Evolutionary conservation across 2,329 filamentous ascomycete genomes (phyloP), one percentile per base, ranked within the genome.

Genomic region (Phoma herbarum): DNA sequence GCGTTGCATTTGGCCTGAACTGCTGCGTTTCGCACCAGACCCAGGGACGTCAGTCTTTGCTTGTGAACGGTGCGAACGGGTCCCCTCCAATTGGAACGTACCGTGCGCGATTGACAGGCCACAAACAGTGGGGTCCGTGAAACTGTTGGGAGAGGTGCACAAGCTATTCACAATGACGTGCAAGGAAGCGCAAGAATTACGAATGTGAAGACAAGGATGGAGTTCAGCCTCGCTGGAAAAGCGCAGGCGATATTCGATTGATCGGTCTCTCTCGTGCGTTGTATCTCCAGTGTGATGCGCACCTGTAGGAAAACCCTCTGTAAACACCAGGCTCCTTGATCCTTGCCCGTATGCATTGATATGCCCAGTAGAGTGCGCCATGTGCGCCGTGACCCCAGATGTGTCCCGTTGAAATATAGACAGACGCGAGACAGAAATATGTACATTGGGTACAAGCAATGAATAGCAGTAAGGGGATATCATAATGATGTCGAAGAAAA

Each of bases 391-490:
- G 20, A 44, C 39, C 46, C 52, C 37, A 46, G 43, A 33, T 22
- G 25, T 57, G 49, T 53, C 49, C 49, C 25, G 18, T 56, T 39
- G 31, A 57, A 54, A 57, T 56, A 57, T 60, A 26, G 14, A 43
- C 48, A 45, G 31, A 41, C 47, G 45, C 28, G 29, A 53, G 42
- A 57, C 59, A 59, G 39, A 50, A 56, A 65, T 65, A 65, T 65
- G 42, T 65, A 63, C 63, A 63, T 57, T 61, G 51, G 29, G 50
- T 61, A 61, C 59, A 51, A 60, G 47, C 56, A 53, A 60, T 57
- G 42, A 48, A 57, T 52, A 45, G 26, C 45, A 59, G 37, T 54
- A 62, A 59, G 46, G 33, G 60, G 60, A 65, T 65, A 63, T 61
- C 60, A 52, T 54, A 52, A 55, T 53, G 59, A 57, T 53, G 49